A percentile compares a stretch with the other conserved stretches of the same genome.
Evolutionary conservation across 2,329 filamentous ascomycete species (phyloP).

Genomic region (Podosphaera fusca): DNA sequence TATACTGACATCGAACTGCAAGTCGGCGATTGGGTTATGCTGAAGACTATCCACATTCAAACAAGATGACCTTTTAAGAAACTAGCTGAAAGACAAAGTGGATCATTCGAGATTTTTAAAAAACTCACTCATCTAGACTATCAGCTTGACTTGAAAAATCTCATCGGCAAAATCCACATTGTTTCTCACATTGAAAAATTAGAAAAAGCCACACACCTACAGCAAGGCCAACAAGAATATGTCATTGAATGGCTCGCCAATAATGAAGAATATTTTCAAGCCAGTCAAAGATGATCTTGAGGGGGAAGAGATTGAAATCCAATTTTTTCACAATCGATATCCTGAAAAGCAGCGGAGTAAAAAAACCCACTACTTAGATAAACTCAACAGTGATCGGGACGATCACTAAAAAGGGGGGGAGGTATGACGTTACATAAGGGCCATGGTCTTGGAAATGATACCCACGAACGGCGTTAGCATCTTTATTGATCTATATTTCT

Average conservation of each 20-base stretch:
- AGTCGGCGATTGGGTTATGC: neutral
- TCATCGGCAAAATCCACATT: neutral
- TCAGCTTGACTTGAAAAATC: neutral
- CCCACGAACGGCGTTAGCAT: too few species aligned
- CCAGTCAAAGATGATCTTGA: neutral
- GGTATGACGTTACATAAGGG: too few species aligned
- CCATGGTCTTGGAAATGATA: too few species aligned
- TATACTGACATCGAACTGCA: neutral
- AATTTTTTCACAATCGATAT: neutral
- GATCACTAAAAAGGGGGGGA: too few species aligned
- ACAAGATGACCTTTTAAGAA: neutral
- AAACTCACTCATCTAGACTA: neutral
- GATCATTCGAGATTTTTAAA: neutral
- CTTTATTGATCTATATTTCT: too few species aligned
- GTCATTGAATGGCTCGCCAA: neutral
- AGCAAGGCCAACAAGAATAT: neutral
- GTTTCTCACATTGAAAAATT: neutral
- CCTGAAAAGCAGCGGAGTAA: neutral
- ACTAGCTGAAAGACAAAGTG: neutral
- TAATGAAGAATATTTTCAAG: neutral
- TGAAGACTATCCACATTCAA: neutral
- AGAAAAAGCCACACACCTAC: neutral
- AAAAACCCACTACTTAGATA: neutral
- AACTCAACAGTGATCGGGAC: neutral
- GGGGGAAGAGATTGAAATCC: neutral